Evolutionary conservation across 2,329 filamentous ascomycete genomes (phyloP).

Genomic region (Setomelanomma holmii): DNA sequence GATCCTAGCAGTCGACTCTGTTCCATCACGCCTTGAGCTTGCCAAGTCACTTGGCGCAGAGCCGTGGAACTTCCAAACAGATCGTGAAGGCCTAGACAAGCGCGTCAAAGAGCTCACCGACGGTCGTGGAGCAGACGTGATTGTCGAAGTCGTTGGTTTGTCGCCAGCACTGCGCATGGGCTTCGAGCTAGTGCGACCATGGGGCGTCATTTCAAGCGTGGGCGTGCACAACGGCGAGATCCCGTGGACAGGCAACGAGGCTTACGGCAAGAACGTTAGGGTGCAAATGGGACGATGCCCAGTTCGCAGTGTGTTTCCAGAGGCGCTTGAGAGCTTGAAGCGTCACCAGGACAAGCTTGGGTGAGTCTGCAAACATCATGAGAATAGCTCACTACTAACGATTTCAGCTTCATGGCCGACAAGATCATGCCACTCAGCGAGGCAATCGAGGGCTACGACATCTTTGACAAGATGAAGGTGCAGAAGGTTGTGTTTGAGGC

Average conservation of each 20-base stretch:
- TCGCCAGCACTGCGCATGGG: conserved; percentile 56
- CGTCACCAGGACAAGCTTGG: conserved; percentile 59
- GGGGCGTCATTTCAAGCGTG: conserved; percentile 57
- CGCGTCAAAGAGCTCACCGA: conserved; percentile 77
- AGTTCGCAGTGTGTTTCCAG: conserved; percentile 58
- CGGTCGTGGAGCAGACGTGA: conserved; percentile 83
- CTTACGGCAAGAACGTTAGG: conserved; percentile 59
- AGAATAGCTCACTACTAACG: conserved; percentile 4
- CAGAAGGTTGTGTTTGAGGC: conserved; percentile 62
- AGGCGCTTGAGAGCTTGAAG: conserved; percentile 54
- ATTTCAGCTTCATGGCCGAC: conserved; percentile 58
- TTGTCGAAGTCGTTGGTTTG: conserved; percentile 66
- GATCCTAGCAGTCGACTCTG: conserved; percentile 79
- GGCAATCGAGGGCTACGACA: conserved; percentile 59
- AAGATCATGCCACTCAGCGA: conserved; percentile 60
- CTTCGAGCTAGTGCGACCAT: conserved; percentile 58
- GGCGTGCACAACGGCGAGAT: conserved; percentile 60
- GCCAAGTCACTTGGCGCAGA: conserved; percentile 80
- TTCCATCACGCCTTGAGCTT: conserved; percentile 75
- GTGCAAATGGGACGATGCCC: conserved; percentile 60
- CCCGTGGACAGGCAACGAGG: conserved; percentile 56
- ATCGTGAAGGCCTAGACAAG: conserved; percentile 69
- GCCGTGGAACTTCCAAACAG: conserved; percentile 77
- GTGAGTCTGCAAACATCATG: conserved; percentile 18
- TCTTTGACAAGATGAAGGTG: conserved; percentile 62